Conservation (phyloP, 2,329 filamentous ascomycete genomes). For the Pyrenochaeta sp. region DNA sequence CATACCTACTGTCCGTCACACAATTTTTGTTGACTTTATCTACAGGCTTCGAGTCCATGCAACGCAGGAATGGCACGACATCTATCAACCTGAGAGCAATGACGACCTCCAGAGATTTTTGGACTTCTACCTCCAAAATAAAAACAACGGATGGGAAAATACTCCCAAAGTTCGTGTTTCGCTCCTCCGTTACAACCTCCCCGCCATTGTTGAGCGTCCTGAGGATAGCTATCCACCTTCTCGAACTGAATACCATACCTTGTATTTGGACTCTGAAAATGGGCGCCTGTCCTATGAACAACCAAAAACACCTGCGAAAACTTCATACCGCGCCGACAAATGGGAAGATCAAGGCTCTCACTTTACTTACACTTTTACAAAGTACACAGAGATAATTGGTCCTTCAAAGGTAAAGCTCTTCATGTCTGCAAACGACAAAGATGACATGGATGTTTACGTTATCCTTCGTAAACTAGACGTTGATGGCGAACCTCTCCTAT, state of each 20-base stretch:
- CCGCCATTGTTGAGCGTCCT: conserved; percentile 19
- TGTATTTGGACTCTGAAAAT: conserved; percentile 12
- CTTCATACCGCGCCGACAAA: conserved; percentile 10
- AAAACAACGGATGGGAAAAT: conserved; percentile 57
- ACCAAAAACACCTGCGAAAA: too few relatives aligned
- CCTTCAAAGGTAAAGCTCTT: conserved; percentile 57
- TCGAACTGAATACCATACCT: conserved; percentile 18
- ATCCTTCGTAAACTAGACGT: conserved; percentile 25
- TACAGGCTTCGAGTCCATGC: conserved; percentile 22
- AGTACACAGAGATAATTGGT: conserved; percentile 53
- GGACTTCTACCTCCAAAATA: conserved; percentile 55
- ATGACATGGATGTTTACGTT: conserved; percentile 51
- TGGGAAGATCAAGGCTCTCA: conserved; percentile 3
- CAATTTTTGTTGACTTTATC: too few relatives aligned
- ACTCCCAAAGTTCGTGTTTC: conserved; percentile 57
- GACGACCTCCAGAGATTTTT: conserved; percentile 49
- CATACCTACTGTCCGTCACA: too few relatives aligned
- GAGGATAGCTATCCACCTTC: conserved; percentile 23
- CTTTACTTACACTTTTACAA: conserved; percentile 53
- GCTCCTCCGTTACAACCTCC: conserved; percentile 35
- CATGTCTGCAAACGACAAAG: conserved; percentile 51
- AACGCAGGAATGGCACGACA: conserved; percentile 26
- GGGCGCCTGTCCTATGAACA: too few relatives aligned
- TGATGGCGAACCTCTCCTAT: conserved; percentile 50
- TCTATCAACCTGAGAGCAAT: conserved; percentile 15